phyloP scores from a whole-genome alignment of 495 filamentous ascomycete species.

The Chlorociboria aeruginascens region DNA sequence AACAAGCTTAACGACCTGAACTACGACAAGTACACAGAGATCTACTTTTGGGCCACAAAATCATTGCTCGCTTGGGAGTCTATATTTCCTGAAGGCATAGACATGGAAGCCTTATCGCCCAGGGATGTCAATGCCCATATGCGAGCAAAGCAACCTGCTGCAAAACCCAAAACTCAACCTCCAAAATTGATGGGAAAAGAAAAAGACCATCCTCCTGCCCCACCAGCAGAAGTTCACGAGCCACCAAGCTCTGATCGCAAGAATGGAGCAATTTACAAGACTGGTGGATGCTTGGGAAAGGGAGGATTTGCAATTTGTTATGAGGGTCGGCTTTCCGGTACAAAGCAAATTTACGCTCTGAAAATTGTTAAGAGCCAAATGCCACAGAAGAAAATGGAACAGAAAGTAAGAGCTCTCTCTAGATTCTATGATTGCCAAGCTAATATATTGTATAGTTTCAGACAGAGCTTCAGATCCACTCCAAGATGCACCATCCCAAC shows the following conservation, averaged over 20 bases:
- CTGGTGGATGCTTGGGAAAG: slow-evolving; percentile 78
- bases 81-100: slow-evolving; percentile 17
- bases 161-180: slow-evolving; percentile 42
- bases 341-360: slow-evolving; percentile 60
- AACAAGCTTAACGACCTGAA: not conserved
- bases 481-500: slow-evolving; percentile 87
- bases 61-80: slow-evolving; percentile 13
- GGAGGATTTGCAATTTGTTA: slow-evolving; percentile 94
- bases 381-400: slow-evolving; percentile 59
- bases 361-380: slow-evolving; percentile 89
- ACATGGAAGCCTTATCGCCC: slow-evolving; percentile 62
- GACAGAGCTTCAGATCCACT: slow-evolving; percentile 95
- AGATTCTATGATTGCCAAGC: slow-evolving; percentile 1
- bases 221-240: slow-evolving; percentile 65
- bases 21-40: slow-evolving; percentile 4
- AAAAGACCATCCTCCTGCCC: slow-evolving; percentile 65
- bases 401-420: slow-evolving; percentile 55
- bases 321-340: slow-evolving; percentile 53
- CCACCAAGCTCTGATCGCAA: slow-evolving; percentile 47
- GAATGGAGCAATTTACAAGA: slow-evolving; percentile 66
- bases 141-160: slow-evolving; percentile 19
- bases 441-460: slow-evolving; percentile 60
- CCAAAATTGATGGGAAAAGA: slow-evolving; percentile 43
- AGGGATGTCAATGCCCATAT: slow-evolving; percentile 52
- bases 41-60: not conserved